Conservation (phyloP, 768 basidiomycete genomes). For the Hypsizygus marmoreus region DNA sequence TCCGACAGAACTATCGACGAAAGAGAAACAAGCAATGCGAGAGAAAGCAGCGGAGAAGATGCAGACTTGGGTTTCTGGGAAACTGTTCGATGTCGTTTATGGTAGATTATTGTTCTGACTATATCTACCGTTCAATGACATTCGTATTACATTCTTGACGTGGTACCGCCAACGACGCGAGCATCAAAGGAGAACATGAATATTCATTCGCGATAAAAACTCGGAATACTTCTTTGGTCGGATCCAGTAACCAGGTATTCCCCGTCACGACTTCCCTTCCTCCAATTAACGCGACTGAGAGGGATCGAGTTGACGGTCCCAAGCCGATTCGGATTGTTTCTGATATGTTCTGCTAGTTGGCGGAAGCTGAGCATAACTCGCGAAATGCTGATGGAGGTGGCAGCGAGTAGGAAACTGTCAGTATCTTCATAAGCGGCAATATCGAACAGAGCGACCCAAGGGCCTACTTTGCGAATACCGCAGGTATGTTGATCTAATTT, state of each 20-base stretch:
- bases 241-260: slow-evolving; percentile 10
- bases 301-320: slow-evolving; percentile 12
- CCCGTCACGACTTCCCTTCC: slow-evolving; percentile 11
- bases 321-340: slow-evolving; percentile 14
- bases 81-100: too few species aligned
- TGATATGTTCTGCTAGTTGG: slow-evolving; percentile 11
- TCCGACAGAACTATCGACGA: too few species aligned
- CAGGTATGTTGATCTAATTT: slow-evolving; percentile 13
- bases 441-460: background rate
- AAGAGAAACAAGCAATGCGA: too few species aligned
- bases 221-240: background rate
- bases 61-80: too few species aligned
- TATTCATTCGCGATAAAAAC: background rate
- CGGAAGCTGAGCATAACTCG: slow-evolving; percentile 19
- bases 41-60: too few species aligned
- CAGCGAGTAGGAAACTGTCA: slow-evolving; percentile 11
- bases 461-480: slow-evolving; percentile 12
- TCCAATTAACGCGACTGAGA: slow-evolving; percentile 14
- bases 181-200: too few species aligned
- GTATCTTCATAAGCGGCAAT: background rate
- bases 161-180: too few species aligned
- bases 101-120: too few species aligned
- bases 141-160: too few species aligned
- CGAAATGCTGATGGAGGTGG: slow-evolving; percentile 16
- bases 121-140: too few species aligned